These are phyloP conservation scores for Daldinia bambusicola DNA, from an alignment of 495 filamentous ascomycete species.

Conservation along the genomic window DNA sequence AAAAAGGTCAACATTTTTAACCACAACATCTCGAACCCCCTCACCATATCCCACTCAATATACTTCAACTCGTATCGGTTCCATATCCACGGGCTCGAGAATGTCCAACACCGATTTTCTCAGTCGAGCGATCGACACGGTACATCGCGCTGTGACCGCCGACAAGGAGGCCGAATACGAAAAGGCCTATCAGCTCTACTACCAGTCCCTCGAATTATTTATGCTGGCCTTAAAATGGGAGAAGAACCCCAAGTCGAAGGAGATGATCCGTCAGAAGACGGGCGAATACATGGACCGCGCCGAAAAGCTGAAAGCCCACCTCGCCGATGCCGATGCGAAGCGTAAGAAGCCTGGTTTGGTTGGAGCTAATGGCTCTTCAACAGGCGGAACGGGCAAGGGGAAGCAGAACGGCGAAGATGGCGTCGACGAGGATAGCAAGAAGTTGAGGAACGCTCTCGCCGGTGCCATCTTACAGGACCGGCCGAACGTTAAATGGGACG, in stretches of 20 bases:
- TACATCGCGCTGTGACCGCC: slow-evolving; percentile 95
- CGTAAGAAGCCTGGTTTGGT: slow-evolving; percentile 78
- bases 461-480: slow-evolving; percentile 95
- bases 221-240: slow-evolving; percentile 98
- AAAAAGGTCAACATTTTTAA: slow-evolving; percentile 2
- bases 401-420: slow-evolving; percentile 59
- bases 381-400: slow-evolving; percentile 69
- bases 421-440: slow-evolving; percentile 92
- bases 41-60: slow-evolving; percentile 13
- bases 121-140: slow-evolving; percentile 91
- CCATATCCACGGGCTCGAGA: slow-evolving; percentile 40
- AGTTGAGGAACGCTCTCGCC: slow-evolving; percentile 86
- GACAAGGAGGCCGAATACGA: slow-evolving; percentile 97
- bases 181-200: slow-evolving; percentile 94
- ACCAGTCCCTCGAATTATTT: slow-evolving; percentile 91
- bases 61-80: slow-evolving; percentile 13
- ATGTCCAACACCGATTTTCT: slow-evolving; percentile 99
- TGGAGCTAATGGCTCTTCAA: slow-evolving; percentile 84
- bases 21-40: slow-evolving; percentile 14
- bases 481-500: slow-evolving; percentile 96
- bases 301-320: slow-evolving; percentile 93
- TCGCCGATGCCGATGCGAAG: slow-evolving; percentile 80
- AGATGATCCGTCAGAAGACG: slow-evolving; percentile 93
- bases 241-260: slow-evolving; percentile 94
- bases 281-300: slow-evolving; percentile 98